These are phyloP conservation scores for Talaromyces pinophilus DNA, from an alignment of 2,329 filamentous ascomycete species.

Conservation along the genomic window DNA sequence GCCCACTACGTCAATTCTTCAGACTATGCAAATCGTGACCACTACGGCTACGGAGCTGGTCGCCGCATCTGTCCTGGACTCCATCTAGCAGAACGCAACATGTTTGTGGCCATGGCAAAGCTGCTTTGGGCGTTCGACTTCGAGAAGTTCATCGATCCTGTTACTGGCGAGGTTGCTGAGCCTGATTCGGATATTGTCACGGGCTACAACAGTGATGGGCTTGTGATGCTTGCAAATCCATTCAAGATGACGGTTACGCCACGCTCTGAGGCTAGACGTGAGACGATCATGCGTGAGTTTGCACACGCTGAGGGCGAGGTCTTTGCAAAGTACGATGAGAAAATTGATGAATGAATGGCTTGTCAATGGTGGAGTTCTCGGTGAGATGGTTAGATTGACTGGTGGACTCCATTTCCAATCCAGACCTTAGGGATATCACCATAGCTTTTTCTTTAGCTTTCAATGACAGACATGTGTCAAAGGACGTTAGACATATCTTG, in stretches of 20 bases:
- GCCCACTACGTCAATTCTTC: constrained; percentile 36
- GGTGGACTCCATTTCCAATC: not conserved
- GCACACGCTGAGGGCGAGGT: constrained; percentile 32
- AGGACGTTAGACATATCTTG: not conserved
- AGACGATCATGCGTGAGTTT: constrained; percentile 36
- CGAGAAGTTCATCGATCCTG: constrained; percentile 49
- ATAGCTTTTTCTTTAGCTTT: not conserved
- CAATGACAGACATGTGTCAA: not conserved
- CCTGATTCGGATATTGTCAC: constrained; percentile 28
- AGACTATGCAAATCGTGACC: constrained; percentile 38
- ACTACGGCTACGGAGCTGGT: constrained; percentile 28
- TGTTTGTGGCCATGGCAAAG: constrained; percentile 51
- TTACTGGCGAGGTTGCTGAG: constrained; percentile 46
- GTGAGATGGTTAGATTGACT: not conserved
- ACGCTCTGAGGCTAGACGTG: constrained; percentile 34
- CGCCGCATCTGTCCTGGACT: constrained; percentile 37
- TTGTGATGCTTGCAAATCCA: constrained; percentile 36
- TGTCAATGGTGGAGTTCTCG: not conserved
- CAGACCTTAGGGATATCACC: not conserved
- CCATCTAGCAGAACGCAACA: constrained; percentile 55
- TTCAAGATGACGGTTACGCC: constrained; percentile 36
- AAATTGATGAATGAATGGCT: not conserved
- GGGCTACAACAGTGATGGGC: constrained; percentile 35
- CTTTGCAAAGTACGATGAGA: constrained; percentile 28
- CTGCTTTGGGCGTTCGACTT: constrained; percentile 53